These are phyloP conservation scores for Malassezia slooffiae DNA, from an alignment of 1,284 basidiomycete species.

Conservation along the genomic window DNA sequence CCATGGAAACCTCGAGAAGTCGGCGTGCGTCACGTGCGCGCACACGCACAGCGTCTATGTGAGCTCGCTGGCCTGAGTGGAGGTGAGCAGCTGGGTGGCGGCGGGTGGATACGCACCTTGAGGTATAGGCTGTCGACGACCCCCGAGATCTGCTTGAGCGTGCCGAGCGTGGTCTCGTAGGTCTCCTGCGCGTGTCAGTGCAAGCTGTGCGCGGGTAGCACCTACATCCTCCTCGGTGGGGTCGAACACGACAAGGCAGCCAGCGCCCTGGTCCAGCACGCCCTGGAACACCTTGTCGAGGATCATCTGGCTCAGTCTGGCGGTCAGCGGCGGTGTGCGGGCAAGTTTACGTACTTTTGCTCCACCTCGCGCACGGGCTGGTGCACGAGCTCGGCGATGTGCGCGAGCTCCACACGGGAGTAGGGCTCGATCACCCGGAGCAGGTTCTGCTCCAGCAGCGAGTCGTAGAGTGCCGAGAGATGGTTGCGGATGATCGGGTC, in stretches of 20 bases:
- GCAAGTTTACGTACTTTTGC: conserved; percentile 66
- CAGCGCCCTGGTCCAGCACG: conserved; percentile 85
- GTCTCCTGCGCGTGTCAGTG: conserved; percentile 55
- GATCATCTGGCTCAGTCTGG: conserved; percentile 90
- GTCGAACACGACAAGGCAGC: conserved; percentile 81
- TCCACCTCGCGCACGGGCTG: conserved; percentile 87
- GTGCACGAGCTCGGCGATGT: conserved; percentile 77
- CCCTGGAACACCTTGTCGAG: conserved; percentile 88
- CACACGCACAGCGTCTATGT: conserved; percentile 12
- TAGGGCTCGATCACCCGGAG: conserved; percentile 91
- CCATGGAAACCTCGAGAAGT: conserved; percentile 17
- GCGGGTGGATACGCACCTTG: conserved; percentile 20
- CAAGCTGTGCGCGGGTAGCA: conserved; percentile 4
- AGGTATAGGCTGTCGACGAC: conserved; percentile 84
- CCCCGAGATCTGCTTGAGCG: conserved; percentile 75
- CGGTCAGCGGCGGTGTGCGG: not conserved
- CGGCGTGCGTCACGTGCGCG: conserved; percentile 6
- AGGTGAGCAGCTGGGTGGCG: not conserved
- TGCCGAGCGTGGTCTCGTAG: conserved; percentile 75
- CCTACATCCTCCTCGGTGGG: conserved; percentile 61
- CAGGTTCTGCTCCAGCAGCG: conserved; percentile 85
- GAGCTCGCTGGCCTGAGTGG: conserved; percentile 9
- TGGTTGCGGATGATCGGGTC: conserved; percentile 90
- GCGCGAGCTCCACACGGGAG: conserved; percentile 75
- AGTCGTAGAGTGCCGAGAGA: conserved; percentile 83